Evolutionary conservation across 2,329 filamentous ascomycete genomes (phyloP).

Genomic region (Helicocarpus griseus): DNA sequence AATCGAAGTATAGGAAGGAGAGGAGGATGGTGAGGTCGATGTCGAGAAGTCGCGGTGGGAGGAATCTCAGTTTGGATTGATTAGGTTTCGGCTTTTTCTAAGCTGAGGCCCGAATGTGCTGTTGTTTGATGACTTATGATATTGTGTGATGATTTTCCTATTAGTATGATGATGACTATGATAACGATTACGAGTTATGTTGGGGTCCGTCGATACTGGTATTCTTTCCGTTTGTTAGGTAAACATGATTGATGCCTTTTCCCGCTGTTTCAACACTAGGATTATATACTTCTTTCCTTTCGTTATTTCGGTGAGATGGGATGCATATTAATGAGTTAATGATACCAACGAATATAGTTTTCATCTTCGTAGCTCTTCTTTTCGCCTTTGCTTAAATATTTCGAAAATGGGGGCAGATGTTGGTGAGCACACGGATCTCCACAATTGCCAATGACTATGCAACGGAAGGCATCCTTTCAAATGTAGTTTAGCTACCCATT

Average conservation of each 20-base stretch:
- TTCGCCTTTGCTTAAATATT: background rate
- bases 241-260: background rate
- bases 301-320: no score
- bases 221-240: background rate
- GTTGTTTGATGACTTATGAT: background rate
- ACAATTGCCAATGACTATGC: no score
- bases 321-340: background rate
- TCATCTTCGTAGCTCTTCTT: background rate
- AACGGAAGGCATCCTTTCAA: no score
- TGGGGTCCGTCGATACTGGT: background rate
- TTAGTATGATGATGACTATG: background rate
- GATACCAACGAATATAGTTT: no score
- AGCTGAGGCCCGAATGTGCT: background rate
- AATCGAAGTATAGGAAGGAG: slow-evolving; percentile 30
- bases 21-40: background rate
- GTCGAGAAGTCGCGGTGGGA: background rate
- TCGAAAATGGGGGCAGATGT: background rate
- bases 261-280: no score
- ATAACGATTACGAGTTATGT: background rate
- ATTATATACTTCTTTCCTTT: background rate
- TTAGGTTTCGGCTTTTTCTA: background rate
- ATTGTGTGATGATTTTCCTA: background rate
- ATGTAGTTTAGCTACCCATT: no score
- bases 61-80: background rate
- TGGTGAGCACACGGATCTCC: no score